phyloP scores from a whole-genome alignment of 345 rosid genomes.

The Melaleuca alternifolia region DNA sequence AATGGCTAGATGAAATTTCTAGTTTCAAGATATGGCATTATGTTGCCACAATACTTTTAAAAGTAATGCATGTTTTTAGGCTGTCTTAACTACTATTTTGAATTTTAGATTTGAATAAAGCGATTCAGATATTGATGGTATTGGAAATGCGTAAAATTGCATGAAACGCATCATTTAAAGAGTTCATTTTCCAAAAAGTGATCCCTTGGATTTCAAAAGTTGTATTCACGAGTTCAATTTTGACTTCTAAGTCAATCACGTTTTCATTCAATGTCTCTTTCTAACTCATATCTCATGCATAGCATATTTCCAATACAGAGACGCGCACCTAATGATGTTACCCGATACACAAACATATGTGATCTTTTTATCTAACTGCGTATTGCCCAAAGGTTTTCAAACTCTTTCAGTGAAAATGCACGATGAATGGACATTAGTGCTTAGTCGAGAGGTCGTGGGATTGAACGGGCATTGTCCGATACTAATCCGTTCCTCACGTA shows the following conservation, averaged over 20 bases:
- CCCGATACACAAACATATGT: too few relatives aligned
- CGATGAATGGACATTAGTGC: background rate
- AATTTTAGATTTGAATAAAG: background rate
- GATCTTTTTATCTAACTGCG: background rate
- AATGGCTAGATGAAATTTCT: background rate
- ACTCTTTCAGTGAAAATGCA: background rate
- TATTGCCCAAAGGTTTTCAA: background rate
- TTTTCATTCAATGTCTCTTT: background rate
- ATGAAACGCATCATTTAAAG: background rate
- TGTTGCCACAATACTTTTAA: background rate
- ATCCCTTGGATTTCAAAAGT: background rate
- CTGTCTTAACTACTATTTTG: background rate
- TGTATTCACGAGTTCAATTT: background rate
- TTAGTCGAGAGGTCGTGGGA: background rate
- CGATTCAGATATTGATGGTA: background rate
- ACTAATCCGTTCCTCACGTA: background rate
- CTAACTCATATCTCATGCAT: background rate
- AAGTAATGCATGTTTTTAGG: background rate
- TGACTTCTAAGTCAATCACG: background rate
- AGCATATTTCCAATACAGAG: background rate
- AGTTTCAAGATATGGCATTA: background rate
- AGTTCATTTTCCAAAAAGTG: background rate
- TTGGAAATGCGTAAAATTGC: background rate
- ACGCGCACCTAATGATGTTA: background rate
- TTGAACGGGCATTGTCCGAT: background rate